Conservation (phyloP, 2,329 filamentous ascomycete species). For the Aspergillus costaricaensis region DNA sequence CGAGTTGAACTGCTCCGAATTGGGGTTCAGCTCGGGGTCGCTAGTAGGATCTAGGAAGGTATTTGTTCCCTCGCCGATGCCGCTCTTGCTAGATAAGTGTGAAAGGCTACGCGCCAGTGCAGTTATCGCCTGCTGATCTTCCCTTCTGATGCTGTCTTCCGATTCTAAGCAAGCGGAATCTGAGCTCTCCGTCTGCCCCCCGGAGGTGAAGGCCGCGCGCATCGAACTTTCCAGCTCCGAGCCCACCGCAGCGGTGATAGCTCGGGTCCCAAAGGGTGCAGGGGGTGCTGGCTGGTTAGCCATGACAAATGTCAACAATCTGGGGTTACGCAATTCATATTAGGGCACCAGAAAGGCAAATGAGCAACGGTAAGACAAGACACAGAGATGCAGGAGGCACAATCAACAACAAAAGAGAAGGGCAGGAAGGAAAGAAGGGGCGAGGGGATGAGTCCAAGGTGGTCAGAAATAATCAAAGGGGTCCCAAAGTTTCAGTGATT, state of each 20-base stretch:
- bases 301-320: slow-evolving; percentile 8
- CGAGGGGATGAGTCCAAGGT: background rate
- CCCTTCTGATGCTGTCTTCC: slow-evolving; percentile 27
- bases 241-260: slow-evolving; percentile 13
- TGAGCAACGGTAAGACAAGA: background rate
- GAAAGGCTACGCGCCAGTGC: slow-evolving; percentile 36
- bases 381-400: background rate
- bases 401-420: background rate
- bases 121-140: slow-evolving; percentile 29
- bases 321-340: background rate
- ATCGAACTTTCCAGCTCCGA: slow-evolving; percentile 11
- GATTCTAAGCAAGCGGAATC: slow-evolving; percentile 26
- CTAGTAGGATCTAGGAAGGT: slow-evolving; percentile 39
- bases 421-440: background rate
- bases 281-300: slow-evolving; percentile 19
- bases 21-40: slow-evolving; percentile 45
- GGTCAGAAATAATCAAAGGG: background rate
- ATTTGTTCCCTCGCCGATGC: slow-evolving; percentile 28
- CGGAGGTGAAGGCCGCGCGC: background rate
- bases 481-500: background rate
- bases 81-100: slow-evolving; percentile 29
- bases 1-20: slow-evolving; percentile 44
- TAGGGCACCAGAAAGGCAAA: background rate
- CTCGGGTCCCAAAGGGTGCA: slow-evolving; percentile 20
- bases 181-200: slow-evolving; percentile 26